Evolutionary conservation across 1,139 yeast species (phyloP).

Genomic region (Taphrina pruni): DNA sequence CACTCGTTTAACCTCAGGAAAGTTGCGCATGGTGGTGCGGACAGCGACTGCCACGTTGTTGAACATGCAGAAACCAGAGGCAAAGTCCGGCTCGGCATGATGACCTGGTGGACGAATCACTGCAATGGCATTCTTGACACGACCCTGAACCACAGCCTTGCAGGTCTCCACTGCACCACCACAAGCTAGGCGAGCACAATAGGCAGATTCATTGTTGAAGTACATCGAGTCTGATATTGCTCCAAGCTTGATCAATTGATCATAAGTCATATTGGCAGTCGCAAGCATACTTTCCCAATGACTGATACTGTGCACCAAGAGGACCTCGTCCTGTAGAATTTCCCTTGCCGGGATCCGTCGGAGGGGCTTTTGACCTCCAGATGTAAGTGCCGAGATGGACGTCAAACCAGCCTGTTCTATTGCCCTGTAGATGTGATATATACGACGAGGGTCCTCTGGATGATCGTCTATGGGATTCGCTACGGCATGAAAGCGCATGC

Average conservation of each 20-base stretch:
- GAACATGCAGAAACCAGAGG: slow-evolving; percentile 96
- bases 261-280: slow-evolving; percentile 78
- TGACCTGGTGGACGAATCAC: slow-evolving; percentile 99
- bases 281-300: slow-evolving; percentile 78
- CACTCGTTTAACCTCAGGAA: slow-evolving; percentile 88
- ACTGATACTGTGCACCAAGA: slow-evolving; percentile 81
- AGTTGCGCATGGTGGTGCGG: slow-evolving; percentile 74
- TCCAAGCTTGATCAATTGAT: slow-evolving; percentile 78
- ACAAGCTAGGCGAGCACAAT: slow-evolving; percentile 89
- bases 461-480: slow-evolving; percentile 96
- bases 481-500: slow-evolving; percentile 97
- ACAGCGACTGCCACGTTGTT: slow-evolving; percentile 98
- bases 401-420: slow-evolving; percentile 93
- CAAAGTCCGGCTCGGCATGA: slow-evolving; percentile 96
- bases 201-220: slow-evolving; percentile 85
- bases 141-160: slow-evolving; percentile 90
- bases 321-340: slow-evolving; percentile 83
- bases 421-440: slow-evolving; percentile 88
- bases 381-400: slow-evolving; percentile 77
- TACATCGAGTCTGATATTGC: slow-evolving; percentile 94
- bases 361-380: slow-evolving; percentile 88
- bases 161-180: slow-evolving; percentile 98
- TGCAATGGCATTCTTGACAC: slow-evolving; percentile 88
- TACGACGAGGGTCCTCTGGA: slow-evolving; percentile 98
- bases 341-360: slow-evolving; percentile 86